A percentile compares a stretch with the other conserved stretches of the same genome.
Evolutionary conservation across 495 filamentous ascomycete genomes (phyloP).

Genomic region (Chaetomium tenue): DNA sequence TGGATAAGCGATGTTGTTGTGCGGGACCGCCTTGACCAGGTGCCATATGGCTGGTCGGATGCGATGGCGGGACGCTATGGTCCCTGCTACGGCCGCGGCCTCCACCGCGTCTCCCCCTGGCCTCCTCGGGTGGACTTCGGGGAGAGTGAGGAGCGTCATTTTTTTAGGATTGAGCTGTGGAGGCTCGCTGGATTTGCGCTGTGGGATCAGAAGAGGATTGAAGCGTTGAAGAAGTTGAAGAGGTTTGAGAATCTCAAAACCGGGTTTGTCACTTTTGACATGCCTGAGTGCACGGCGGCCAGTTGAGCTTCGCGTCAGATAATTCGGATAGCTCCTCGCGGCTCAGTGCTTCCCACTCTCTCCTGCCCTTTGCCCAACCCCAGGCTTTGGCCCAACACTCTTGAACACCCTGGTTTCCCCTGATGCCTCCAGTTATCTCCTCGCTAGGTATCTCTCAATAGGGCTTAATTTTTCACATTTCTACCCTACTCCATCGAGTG

Average conservation of each 20-base stretch:
- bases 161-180: not conserved
- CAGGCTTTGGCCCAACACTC: no score
- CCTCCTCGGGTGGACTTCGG: constrained; percentile 6
- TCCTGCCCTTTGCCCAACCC: no score
- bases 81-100: not conserved
- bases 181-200: not conserved
- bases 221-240: constrained; percentile 12
- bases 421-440: no score
- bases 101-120: not conserved
- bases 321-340: no score
- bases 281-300: no score
- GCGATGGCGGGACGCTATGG: constrained; percentile 6
- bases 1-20: not conserved
- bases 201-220: constrained; percentile 13
- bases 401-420: no score
- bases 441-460: no score
- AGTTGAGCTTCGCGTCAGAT: no score
- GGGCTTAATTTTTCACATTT: no score
- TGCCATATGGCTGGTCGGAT: constrained; percentile 15
- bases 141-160: not conserved
- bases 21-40: constrained; percentile 1
- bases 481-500: no score
- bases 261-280: constrained; percentile 1
- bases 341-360: no score
- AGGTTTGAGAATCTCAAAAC: constrained; percentile 7